These are phyloP conservation scores for Hymenoscyphus occultus DNA, from an alignment of 2,329 filamentous ascomycete genomes.

Conservation along the genomic window DNA sequence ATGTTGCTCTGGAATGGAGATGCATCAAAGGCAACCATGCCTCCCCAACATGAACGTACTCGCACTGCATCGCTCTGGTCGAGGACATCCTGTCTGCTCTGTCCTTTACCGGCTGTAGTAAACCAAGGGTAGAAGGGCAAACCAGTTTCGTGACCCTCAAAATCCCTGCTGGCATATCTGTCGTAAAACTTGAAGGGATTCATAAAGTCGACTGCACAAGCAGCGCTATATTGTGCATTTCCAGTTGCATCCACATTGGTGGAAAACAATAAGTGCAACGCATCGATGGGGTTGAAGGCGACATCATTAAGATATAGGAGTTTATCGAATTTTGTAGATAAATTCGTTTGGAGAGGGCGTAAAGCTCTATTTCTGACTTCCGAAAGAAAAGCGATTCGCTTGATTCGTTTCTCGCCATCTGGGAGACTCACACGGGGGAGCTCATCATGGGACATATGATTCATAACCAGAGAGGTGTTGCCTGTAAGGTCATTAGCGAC, in stretches of 20 bases:
- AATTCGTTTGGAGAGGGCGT: slow-evolving; percentile 51
- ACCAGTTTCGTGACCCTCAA: slow-evolving; percentile 57
- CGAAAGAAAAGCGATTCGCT: slow-evolving; percentile 69
- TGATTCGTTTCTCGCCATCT: slow-evolving; percentile 57
- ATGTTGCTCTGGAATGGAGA: slow-evolving; percentile 48
- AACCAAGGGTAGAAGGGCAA: slow-evolving; percentile 66
- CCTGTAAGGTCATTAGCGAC: background rate
- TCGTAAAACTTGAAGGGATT: slow-evolving; percentile 67
- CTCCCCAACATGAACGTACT: slow-evolving; percentile 70
- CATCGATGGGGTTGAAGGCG: slow-evolving; percentile 46
- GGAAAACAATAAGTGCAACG: slow-evolving; percentile 57
- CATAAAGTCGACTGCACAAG: slow-evolving; percentile 67
- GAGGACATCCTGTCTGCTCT: slow-evolving; percentile 58
- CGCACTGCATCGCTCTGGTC: slow-evolving; percentile 59
- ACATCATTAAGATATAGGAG: slow-evolving; percentile 66
- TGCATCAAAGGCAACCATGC: slow-evolving; percentile 65
- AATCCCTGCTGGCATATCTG: slow-evolving; percentile 67
- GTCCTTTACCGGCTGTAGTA: slow-evolving; percentile 47
- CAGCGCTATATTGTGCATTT: slow-evolving; percentile 58
- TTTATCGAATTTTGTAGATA: slow-evolving; percentile 47
- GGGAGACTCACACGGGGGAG: background rate
- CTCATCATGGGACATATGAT: background rate
- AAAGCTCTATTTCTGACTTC: slow-evolving; percentile 68
- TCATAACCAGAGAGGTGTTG: background rate
- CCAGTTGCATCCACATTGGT: slow-evolving; percentile 45